A percentile compares a stretch with the other conserved stretches of the same genome.
These are phyloP conservation scores for Scytalidium lignicola DNA, from an alignment of 2,329 filamentous ascomycete species.

Conservation along the genomic window DNA sequence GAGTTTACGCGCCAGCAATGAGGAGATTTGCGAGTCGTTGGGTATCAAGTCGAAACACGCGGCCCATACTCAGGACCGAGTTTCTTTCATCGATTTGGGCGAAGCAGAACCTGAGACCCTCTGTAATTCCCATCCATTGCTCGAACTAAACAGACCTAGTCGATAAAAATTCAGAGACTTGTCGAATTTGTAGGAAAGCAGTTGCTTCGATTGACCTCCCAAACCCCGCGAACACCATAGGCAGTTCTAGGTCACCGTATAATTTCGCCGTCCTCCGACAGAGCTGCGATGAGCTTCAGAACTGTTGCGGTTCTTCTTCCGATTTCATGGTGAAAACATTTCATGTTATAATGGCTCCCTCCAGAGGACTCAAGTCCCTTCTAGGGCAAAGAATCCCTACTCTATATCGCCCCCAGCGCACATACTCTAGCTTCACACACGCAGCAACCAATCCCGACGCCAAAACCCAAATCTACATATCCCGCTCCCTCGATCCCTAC, in stretches of 20 bases:
- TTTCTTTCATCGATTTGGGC: neutral
- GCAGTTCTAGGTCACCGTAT: neutral
- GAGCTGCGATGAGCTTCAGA: neutral
- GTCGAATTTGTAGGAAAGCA: too few relatives aligned
- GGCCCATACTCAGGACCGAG: neutral
- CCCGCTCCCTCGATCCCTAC: constrained; percentile 67
- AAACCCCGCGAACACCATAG: neutral
- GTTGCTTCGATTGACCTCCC: neutral
- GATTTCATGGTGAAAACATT: neutral
- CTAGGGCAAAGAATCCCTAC: constrained; percentile 5
- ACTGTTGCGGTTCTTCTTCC: neutral
- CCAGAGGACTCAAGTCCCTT: constrained; percentile 16
- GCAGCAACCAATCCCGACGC: constrained; percentile 33
- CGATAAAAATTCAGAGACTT: too few relatives aligned
- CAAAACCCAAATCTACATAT: constrained; percentile 65
- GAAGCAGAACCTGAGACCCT: neutral
- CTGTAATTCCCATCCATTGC: neutral
- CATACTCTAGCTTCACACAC: constrained; percentile 12
- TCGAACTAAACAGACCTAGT: neutral
- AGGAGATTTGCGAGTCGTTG: neutral
- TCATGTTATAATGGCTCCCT: constrained; percentile 20
- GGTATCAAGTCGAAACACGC: too few relatives aligned
- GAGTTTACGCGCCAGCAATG: too few relatives aligned
- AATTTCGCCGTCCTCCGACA: neutral
- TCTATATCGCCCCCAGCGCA: constrained; percentile 1